These are phyloP conservation scores for Stachybotrys elegans DNA, from an alignment of 2,329 filamentous ascomycete species.

Conservation along the genomic window DNA sequence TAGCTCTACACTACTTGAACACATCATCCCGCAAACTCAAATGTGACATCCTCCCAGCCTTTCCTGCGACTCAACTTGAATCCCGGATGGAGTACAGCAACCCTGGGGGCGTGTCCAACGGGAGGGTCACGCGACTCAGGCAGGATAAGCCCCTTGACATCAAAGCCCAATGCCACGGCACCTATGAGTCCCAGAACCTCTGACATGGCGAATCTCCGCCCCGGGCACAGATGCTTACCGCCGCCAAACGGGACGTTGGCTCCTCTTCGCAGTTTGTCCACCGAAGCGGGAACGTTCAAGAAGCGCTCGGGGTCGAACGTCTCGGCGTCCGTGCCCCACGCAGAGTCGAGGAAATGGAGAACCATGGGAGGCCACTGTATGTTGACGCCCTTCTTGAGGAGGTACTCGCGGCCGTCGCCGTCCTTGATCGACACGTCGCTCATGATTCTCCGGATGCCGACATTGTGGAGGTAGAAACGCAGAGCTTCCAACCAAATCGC, in stretches of 20 bases:
- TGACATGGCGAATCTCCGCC: conserved; percentile 22
- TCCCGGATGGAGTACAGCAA: conserved; percentile 5
- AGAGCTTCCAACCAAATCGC: conserved; percentile 39
- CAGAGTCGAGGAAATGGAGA: conserved; percentile 10
- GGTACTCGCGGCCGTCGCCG: conserved; percentile 13
- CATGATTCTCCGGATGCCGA: conserved; percentile 32
- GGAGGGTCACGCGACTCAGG: conserved; percentile 6
- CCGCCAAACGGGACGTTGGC: conserved; percentile 27
- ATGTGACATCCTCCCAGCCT: conserved; percentile 9
- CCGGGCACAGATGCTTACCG: conserved; percentile 25
- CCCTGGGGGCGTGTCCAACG: conserved; percentile 6
- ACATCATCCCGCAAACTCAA: not conserved
- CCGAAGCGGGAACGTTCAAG: conserved; percentile 8
- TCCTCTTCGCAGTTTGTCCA: conserved; percentile 15
- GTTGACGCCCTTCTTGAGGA: conserved; percentile 18
- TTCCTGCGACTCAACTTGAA: conserved; percentile 3
- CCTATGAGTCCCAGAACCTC: conserved; percentile 18
- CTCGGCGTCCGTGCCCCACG: conserved; percentile 16
- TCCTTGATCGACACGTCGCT: conserved; percentile 29
- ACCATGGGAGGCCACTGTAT: conserved; percentile 17
- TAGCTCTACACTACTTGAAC: too few species aligned
- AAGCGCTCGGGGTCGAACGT: conserved; percentile 18
- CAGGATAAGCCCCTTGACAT: conserved; percentile 9
- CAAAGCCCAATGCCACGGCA: not conserved
- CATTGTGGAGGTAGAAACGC: conserved; percentile 30